phyloP scores from a whole-genome alignment of 768 basidiomycete species.

The Boletus coccyginus region DNA sequence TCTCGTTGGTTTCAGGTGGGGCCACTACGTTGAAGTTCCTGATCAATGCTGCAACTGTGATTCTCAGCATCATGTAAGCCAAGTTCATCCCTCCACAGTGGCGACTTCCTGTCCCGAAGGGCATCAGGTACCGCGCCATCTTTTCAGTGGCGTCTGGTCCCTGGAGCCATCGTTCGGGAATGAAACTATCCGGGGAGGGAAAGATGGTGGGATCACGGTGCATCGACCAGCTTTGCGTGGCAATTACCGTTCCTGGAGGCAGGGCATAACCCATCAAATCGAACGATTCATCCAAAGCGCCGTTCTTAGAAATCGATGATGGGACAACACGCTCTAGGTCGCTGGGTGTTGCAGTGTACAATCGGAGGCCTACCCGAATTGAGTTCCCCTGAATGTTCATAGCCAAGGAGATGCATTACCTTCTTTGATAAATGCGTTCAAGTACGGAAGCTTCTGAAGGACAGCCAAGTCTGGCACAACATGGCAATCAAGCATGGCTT shows the following conservation, averaged over 20 bases:
- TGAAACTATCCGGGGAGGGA: conserved; percentile 70
- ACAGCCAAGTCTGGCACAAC: conserved; percentile 58
- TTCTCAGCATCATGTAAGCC: conserved; percentile 65
- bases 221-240: conserved; percentile 84
- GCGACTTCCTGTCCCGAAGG: conserved; percentile 73
- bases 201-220: conserved; percentile 72
- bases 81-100: conserved; percentile 77
- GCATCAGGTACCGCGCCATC: conserved; percentile 74
- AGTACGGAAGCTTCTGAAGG: conserved; percentile 50
- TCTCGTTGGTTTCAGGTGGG: conserved; percentile 66
- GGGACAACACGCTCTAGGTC: conserved; percentile 79
- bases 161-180: conserved; percentile 75
- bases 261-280: conserved; percentile 78
- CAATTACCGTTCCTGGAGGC: conserved; percentile 75
- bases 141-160: conserved; percentile 46
- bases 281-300: conserved; percentile 57
- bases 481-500: conserved; percentile 60
- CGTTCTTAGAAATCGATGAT: conserved; percentile 48
- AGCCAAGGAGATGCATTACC: conserved; percentile 36
- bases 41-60: conserved; percentile 55
- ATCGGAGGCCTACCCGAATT: conserved; percentile 52
- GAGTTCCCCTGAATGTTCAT: background rate
- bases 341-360: conserved; percentile 71
- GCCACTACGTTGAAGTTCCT: conserved; percentile 69
- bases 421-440: conserved; percentile 50